These are phyloP conservation scores for Boletales sp. DNA, from an alignment of 768 basidiomycete species.

Conservation along the genomic window DNA sequence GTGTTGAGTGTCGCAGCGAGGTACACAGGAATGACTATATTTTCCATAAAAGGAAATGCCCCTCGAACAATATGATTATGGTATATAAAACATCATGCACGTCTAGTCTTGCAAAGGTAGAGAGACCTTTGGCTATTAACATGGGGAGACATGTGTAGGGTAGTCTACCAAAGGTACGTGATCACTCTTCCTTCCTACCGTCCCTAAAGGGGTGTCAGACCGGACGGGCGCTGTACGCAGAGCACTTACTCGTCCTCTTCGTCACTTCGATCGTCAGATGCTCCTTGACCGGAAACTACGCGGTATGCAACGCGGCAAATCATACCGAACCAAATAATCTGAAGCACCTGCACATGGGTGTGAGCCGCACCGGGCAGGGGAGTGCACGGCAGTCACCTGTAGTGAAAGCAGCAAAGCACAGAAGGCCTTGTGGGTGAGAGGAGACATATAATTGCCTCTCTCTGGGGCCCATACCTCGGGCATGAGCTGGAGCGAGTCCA, in stretches of 20 bases:
- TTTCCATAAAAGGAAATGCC: slow-evolving; percentile 26
- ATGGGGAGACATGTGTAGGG: slow-evolving; percentile 13
- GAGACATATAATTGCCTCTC: slow-evolving; percentile 54
- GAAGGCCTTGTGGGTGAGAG: slow-evolving; percentile 45
- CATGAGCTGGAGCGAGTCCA: slow-evolving; percentile 48
- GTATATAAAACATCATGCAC: slow-evolving; percentile 20
- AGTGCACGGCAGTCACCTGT: slow-evolving; percentile 43
- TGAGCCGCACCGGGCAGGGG: slow-evolving; percentile 2
- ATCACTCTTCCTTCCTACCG: slow-evolving; percentile 26
- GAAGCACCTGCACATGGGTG: slow-evolving; percentile 50
- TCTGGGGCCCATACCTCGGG: slow-evolving; percentile 56
- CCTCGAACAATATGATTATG: slow-evolving; percentile 20
- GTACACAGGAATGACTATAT: slow-evolving; percentile 11
- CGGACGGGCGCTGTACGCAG: background rate
- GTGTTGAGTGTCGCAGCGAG: slow-evolving; percentile 11
- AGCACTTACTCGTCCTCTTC: slow-evolving; percentile 57
- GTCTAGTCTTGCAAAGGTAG: slow-evolving; percentile 26
- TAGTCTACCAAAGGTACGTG: slow-evolving; percentile 20
- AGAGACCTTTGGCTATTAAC: slow-evolving; percentile 20
- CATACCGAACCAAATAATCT: slow-evolving; percentile 82
- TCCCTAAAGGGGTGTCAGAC: slow-evolving; percentile 17
- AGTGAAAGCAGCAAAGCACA: slow-evolving; percentile 50
- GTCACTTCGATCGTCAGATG: slow-evolving; percentile 84
- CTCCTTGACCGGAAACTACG: slow-evolving; percentile 70
- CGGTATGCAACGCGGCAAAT: slow-evolving; percentile 81